phyloP scores from a whole-genome alignment of 1,284 basidiomycete genomes.

The Cryptococcus sp. region DNA sequence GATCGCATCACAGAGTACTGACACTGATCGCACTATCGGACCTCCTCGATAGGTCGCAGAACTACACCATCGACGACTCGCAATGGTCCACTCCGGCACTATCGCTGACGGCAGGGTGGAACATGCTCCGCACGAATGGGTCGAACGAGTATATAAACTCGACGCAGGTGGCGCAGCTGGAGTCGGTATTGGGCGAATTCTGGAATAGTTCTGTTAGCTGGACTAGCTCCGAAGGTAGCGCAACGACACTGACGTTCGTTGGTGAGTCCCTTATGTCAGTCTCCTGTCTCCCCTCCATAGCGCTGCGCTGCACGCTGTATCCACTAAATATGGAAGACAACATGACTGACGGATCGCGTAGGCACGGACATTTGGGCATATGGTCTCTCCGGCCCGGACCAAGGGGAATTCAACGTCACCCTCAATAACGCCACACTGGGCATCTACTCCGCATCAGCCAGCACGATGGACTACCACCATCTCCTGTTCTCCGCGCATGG shows the following conservation, averaged over 20 bases:
- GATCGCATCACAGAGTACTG: too few species aligned
- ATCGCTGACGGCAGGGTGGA: conserved; percentile 33
- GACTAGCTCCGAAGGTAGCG: conserved; percentile 23
- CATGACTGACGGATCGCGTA: conserved; percentile 3
- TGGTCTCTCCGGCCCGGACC: conserved; percentile 27
- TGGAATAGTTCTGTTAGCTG: conserved; percentile 33
- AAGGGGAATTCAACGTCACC: conserved; percentile 18
- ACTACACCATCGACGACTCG: conserved; percentile 41
- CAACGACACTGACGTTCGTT: conserved; percentile 25
- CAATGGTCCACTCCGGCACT: conserved; percentile 33
- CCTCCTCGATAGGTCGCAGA: background rate
- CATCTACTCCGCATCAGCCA: conserved; percentile 13
- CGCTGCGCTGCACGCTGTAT: too few species aligned
- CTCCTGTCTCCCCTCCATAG: background rate
- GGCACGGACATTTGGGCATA: conserved; percentile 36
- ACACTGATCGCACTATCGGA: too few species aligned
- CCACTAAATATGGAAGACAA: background rate
- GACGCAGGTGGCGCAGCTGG: conserved; percentile 21
- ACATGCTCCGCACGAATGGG: conserved; percentile 34
- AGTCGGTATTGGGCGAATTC: conserved; percentile 26
- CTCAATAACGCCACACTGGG: conserved; percentile 23
- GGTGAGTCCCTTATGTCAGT: conserved; percentile 20
- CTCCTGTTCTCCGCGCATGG: conserved; percentile 25
- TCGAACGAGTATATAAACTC: conserved; percentile 28
- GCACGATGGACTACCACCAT: conserved; percentile 14